Conservation (phyloP, 2,329 filamentous ascomycete genomes). For the Colletotrichum sp. region DNA sequence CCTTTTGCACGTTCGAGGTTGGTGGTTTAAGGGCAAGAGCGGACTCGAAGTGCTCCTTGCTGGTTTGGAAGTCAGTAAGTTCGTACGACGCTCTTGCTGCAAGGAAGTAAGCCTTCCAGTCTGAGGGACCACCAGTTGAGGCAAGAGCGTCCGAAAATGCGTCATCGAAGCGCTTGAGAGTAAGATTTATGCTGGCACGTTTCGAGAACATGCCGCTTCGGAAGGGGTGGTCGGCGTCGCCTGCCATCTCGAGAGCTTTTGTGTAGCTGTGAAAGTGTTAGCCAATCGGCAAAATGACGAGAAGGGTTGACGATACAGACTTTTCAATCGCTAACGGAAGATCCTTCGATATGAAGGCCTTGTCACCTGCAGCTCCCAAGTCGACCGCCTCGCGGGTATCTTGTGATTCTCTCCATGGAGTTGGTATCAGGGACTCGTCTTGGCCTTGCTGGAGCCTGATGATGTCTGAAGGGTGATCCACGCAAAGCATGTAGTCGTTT, state of each 20-base stretch:
- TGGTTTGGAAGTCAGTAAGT: constrained; percentile 32
- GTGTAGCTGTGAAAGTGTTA: constrained; percentile 30
- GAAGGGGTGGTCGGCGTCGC: constrained; percentile 21
- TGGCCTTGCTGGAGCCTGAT: constrained; percentile 30
- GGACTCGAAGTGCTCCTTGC: constrained; percentile 27
- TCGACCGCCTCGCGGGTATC: constrained; percentile 12
- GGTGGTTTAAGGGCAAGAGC: constrained; percentile 27
- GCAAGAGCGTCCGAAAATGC: constrained; percentile 37
- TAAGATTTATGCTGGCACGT: constrained; percentile 34
- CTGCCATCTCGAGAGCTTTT: constrained; percentile 32
- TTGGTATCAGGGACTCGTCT: constrained; percentile 22
- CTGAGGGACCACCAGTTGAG: constrained; percentile 24
- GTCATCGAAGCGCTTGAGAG: constrained; percentile 36
- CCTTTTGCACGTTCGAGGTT: constrained; percentile 22
- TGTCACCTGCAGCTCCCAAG: constrained; percentile 24
- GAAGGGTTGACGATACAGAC: constrained; percentile 20
- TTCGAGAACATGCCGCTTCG: constrained; percentile 30
- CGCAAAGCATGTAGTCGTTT: constrained; percentile 36
- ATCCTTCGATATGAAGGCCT: constrained; percentile 31
- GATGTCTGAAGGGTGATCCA: constrained; percentile 40
- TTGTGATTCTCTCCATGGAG: background rate
- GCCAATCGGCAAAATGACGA: background rate
- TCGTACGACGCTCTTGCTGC: constrained; percentile 39
- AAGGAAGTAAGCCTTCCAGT: constrained; percentile 38
- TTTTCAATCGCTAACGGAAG: constrained; percentile 36